Evolutionary conservation across 2,329 filamentous ascomycete genomes (phyloP).

Genomic region (Calycina marina): DNA sequence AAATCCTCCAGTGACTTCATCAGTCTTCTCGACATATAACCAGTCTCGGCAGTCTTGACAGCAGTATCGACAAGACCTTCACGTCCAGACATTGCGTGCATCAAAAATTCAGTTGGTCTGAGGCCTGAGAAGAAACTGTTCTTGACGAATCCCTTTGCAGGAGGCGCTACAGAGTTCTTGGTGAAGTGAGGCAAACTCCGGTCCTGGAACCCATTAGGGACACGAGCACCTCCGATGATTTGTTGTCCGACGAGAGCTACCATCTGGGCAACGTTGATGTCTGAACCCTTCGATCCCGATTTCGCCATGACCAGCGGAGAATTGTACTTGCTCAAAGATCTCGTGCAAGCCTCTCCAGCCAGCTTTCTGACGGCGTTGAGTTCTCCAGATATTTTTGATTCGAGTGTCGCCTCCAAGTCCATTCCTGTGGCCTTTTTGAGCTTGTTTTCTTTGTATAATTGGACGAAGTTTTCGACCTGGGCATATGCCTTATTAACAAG

Average conservation of each 20-base stretch:
- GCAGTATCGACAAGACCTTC: conserved; percentile 98
- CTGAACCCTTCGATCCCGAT: conserved; percentile 90
- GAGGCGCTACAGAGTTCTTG: conserved; percentile 82
- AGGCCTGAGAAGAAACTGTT: conserved; percentile 96
- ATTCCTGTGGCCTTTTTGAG: conserved; percentile 79
- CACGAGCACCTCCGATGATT: conserved; percentile 87
- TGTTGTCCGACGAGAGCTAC: conserved; percentile 94
- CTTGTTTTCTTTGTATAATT: conserved; percentile 63
- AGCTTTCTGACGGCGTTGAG: conserved; percentile 83
- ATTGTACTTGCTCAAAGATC: conserved; percentile 80
- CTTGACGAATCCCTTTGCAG: conserved; percentile 88
- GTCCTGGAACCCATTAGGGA: conserved; percentile 92
- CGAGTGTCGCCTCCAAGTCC: conserved; percentile 81
- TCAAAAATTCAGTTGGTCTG: conserved; percentile 82
- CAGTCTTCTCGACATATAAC: conserved; percentile 94
- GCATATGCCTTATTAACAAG: conserved; percentile 68
- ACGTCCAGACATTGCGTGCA: conserved; percentile 96
- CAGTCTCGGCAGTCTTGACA: conserved; percentile 96
- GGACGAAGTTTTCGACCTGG: conserved; percentile 71
- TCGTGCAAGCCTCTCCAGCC: conserved; percentile 82
- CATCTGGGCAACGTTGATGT: conserved; percentile 99
- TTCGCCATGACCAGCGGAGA: conserved; percentile 93
- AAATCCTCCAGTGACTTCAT: conserved; percentile 98
- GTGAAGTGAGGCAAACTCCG: conserved; percentile 89
- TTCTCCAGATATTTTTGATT: conserved; percentile 80